Evolutionary conservation across 345 rosid species (phyloP).

Genomic region (Diplotaxis tenuifolia): DNA sequence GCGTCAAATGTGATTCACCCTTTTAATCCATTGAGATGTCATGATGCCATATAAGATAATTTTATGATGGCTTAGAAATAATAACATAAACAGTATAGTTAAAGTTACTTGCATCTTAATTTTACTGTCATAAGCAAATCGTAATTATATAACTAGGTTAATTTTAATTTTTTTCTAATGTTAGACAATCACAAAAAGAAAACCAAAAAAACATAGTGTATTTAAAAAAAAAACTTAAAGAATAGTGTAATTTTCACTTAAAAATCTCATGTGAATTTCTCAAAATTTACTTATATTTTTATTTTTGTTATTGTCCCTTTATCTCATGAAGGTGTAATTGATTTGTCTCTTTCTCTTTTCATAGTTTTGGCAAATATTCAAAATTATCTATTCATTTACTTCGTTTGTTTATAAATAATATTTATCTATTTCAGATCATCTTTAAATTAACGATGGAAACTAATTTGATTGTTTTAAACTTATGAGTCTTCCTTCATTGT

Average conservation of each 20-base stretch:
- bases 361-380: slow-evolving; percentile 14
- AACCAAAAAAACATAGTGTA: no score
- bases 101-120: no score
- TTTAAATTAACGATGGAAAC: slow-evolving; percentile 1
- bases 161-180: no score
- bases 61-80: no score
- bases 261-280: neutral
- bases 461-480: slow-evolving; percentile 4
- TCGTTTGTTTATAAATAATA: neutral
- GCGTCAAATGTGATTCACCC: neutral
- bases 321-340: slow-evolving; percentile 21
- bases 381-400: slow-evolving; percentile 1
- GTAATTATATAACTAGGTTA: no score
- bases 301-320: neutral
- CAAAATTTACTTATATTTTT: neutral
- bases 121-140: no score
- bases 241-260: no score
- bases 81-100: no score
- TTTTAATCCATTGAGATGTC: neutral
- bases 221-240: no score
- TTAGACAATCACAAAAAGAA: no score
- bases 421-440: slow-evolving; percentile 7
- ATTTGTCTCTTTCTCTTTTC: neutral
- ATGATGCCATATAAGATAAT: no score
- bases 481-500: neutral